phyloP scores from a whole-genome alignment of 768 basidiomycete species.

The Lactarius hatsudake region DNA sequence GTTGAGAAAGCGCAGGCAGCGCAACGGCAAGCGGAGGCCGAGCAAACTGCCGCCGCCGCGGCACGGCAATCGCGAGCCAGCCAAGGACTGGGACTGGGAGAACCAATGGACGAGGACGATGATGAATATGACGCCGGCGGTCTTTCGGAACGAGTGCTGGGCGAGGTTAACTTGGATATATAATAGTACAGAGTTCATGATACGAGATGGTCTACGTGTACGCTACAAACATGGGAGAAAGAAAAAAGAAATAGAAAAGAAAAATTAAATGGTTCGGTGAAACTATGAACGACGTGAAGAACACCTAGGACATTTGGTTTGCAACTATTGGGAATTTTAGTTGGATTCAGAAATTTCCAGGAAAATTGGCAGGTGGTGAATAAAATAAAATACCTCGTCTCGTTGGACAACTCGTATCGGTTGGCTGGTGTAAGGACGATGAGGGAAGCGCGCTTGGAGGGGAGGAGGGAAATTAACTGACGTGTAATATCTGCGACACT shows the following conservation, averaged over 20 bases:
- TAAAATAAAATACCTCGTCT: conserved; percentile 39
- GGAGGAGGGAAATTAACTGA: conserved; percentile 29
- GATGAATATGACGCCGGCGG: conserved; percentile 51
- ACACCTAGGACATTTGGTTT: conserved; percentile 12
- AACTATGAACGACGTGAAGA: conserved; percentile 3
- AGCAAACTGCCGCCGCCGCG: conserved; percentile 41
- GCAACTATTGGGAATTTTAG: background rate
- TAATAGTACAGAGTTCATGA: conserved; percentile 19
- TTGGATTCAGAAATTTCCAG: background rate
- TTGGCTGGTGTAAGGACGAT: conserved; percentile 38
- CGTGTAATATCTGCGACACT: conserved; percentile 59
- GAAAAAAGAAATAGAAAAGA: too few relatives aligned
- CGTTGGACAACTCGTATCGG: conserved; percentile 49
- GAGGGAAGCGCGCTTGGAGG: conserved; percentile 7
- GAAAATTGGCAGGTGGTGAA: background rate
- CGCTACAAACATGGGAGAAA: conserved; percentile 6
- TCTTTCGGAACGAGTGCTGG: conserved; percentile 52
- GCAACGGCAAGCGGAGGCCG: conserved; percentile 62
- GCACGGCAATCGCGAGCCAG: conserved; percentile 29
- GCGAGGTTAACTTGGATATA: conserved; percentile 49
- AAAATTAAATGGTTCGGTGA: background rate
- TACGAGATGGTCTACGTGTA: conserved; percentile 9
- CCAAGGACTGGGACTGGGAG: conserved; percentile 34
- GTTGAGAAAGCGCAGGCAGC: conserved; percentile 82
- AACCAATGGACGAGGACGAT: conserved; percentile 34